These are phyloP conservation scores for Solanum aculeatissimum DNA, from an alignment of 305 asterid species.

Conservation along the genomic window DNA sequence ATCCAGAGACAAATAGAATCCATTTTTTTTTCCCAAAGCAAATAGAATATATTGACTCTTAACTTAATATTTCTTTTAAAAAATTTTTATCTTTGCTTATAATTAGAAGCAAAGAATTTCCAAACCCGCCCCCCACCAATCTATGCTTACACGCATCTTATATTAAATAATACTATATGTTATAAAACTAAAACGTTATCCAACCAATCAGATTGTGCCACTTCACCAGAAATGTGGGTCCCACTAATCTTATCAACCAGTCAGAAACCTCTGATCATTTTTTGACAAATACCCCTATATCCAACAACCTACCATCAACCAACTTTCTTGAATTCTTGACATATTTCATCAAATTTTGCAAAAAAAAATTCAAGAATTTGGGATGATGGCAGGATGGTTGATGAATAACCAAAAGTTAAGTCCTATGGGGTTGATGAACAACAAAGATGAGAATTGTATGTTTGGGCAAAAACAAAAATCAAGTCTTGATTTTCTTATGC, in stretches of 20 bases:
- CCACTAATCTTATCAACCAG: background rate
- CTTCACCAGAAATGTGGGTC: background rate
- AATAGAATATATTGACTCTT: background rate
- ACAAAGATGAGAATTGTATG: background rate
- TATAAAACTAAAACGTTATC: background rate
- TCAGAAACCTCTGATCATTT: background rate
- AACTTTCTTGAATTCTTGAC: background rate
- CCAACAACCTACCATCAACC: background rate
- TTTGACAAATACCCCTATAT: background rate
- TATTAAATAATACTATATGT: background rate
- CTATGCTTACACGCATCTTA: background rate
- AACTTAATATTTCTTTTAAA: too few species aligned
- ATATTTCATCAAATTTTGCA: background rate
- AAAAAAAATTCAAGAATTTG: background rate
- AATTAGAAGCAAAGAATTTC: background rate
- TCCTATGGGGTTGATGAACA: constrained; percentile 1
- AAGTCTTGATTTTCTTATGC: constrained; percentile 25
- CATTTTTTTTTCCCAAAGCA: background rate
- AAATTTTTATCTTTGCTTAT: background rate
- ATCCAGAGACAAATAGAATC: background rate
- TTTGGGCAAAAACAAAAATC: constrained; percentile 7
- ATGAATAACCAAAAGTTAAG: constrained; percentile 11
- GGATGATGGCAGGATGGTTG: constrained; percentile 15
- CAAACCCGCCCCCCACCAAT: background rate
- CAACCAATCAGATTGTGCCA: background rate